phyloP scores from a whole-genome alignment of 805 yeast species.

The Suhomyces canberraensis region DNA sequence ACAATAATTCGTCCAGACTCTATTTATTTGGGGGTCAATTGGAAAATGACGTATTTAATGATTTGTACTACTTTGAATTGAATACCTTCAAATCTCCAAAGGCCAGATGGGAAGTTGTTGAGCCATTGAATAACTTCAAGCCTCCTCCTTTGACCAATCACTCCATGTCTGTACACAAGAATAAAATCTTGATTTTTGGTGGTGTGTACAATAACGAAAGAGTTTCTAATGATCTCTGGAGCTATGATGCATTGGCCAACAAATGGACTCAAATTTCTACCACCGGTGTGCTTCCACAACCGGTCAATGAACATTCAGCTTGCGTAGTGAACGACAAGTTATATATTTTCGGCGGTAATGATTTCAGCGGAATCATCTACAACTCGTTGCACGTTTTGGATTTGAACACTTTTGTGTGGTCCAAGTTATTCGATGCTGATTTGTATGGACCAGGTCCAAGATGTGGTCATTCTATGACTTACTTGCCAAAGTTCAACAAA shows the following conservation, averaged over 20 bases:
- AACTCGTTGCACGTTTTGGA: slow-evolving; percentile 72
- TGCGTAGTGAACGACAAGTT: slow-evolving; percentile 72
- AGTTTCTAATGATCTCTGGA: slow-evolving; percentile 73
- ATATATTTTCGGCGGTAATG: slow-evolving; percentile 89
- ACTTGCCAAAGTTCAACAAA: slow-evolving; percentile 60
- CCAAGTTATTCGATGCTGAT: slow-evolving; percentile 44
- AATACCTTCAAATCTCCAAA: slow-evolving; percentile 79
- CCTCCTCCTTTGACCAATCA: slow-evolving; percentile 92
- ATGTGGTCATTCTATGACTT: slow-evolving; percentile 88
- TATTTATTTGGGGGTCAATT: slow-evolving; percentile 95
- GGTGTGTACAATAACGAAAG: slow-evolving; percentile 72
- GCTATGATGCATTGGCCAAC: slow-evolving; percentile 65
- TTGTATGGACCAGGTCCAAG: slow-evolving; percentile 71
- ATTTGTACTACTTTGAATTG: slow-evolving; percentile 80
- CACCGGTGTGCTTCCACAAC: slow-evolving; percentile 73
- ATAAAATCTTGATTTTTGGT: slow-evolving; percentile 83
- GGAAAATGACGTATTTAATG: slow-evolving; percentile 78
- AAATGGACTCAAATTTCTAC: slow-evolving; percentile 72
- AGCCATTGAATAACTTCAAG: slow-evolving; percentile 43
- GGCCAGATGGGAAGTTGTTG: slow-evolving; percentile 78
- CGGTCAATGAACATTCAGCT: slow-evolving; percentile 90
- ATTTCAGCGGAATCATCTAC: slow-evolving; percentile 64
- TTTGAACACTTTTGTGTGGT: slow-evolving; percentile 70
- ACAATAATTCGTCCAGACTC: slow-evolving; percentile 47
- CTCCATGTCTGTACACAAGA: slow-evolving; percentile 76